Evolutionary conservation across 768 basidiomycete species (phyloP).

Genomic region (Leucogyrophana mollusca): DNA sequence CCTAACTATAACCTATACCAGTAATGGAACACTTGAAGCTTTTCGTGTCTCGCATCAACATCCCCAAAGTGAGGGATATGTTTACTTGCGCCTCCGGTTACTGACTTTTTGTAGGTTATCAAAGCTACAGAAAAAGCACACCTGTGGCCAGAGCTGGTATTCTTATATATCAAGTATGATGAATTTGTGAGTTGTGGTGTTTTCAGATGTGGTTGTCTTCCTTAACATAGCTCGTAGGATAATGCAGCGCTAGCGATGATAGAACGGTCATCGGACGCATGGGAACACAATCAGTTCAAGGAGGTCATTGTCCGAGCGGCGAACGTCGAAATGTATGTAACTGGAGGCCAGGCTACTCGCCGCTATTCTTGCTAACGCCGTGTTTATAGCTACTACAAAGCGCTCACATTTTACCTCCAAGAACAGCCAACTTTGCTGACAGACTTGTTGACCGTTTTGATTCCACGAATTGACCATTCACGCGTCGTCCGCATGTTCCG

Average conservation of each 20-base stretch:
- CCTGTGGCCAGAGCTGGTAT: conserved; percentile 97
- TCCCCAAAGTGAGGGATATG: conserved; percentile 70
- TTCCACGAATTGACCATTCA: conserved; percentile 91
- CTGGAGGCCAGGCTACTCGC: not conserved
- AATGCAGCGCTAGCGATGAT: conserved; percentile 99
- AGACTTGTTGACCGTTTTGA: conserved; percentile 89
- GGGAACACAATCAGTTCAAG: conserved; percentile 99
- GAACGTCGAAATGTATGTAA: conserved; percentile 89
- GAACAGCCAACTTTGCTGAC: conserved; percentile 92
- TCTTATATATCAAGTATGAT: conserved; percentile 98
- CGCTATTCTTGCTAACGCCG: not conserved
- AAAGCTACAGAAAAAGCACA: conserved; percentile 95
- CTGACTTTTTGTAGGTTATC: conserved; percentile 60
- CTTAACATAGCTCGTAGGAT: conserved; percentile 49
- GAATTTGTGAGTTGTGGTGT: conserved; percentile 65
- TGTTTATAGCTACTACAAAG: conserved; percentile 81
- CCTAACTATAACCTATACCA: conserved; percentile 28
- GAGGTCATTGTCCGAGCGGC: conserved; percentile 95
- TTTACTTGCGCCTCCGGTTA: not conserved
- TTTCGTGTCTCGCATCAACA: conserved; percentile 95
- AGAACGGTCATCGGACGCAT: conserved; percentile 95
- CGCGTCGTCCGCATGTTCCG: conserved; percentile 96
- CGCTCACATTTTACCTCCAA: conserved; percentile 90
- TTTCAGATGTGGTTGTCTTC: not conserved
- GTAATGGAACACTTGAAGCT: conserved; percentile 99